Evolutionary conservation across 345 rosid species (phyloP).

Genomic region (Aethionema arabicum): DNA sequence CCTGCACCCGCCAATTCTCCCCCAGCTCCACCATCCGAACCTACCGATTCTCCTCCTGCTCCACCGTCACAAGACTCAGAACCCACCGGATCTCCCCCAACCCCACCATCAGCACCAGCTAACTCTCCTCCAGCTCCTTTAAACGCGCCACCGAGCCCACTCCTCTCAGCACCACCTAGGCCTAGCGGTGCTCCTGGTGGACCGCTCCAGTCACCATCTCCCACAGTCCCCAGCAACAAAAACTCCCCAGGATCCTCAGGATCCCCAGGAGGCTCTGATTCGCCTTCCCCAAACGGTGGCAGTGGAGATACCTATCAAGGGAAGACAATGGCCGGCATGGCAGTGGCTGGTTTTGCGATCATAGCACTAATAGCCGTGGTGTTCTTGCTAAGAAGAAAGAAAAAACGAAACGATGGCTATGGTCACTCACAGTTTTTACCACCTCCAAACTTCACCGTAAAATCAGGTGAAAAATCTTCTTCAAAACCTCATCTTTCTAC

Average conservation of each 20-base stretch:
- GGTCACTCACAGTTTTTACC: slow-evolving; percentile 44
- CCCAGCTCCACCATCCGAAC: slow-evolving; percentile 30
- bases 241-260: slow-evolving; percentile 9
- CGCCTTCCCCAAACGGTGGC: slow-evolving; percentile 15
- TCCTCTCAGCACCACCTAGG: slow-evolving; percentile 14
- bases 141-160: slow-evolving; percentile 14
- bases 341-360: slow-evolving; percentile 47
- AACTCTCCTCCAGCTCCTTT: slow-evolving; percentile 27
- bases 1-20: slow-evolving; percentile 22
- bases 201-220: slow-evolving; percentile 31
- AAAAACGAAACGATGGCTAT: slow-evolving; percentile 40
- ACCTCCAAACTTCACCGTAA: slow-evolving; percentile 43
- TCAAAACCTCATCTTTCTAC: background rate
- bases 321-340: slow-evolving; percentile 36
- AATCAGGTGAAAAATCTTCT: slow-evolving; percentile 49
- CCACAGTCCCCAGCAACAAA: slow-evolving; percentile 13
- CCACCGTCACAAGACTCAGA: slow-evolving; percentile 41
- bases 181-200: slow-evolving; percentile 9
- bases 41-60: slow-evolving; percentile 25
- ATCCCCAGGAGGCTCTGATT: background rate
- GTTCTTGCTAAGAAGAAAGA: slow-evolving; percentile 43
- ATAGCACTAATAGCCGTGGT: slow-evolving; percentile 49
- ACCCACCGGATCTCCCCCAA: slow-evolving; percentile 29
- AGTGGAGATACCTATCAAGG: slow-evolving; percentile 13
- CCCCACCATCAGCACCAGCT: slow-evolving; percentile 24